Base-by-base conservation (phyloP, 805 yeast genomes). In the Kockiozyma suomiensis region DNA sequence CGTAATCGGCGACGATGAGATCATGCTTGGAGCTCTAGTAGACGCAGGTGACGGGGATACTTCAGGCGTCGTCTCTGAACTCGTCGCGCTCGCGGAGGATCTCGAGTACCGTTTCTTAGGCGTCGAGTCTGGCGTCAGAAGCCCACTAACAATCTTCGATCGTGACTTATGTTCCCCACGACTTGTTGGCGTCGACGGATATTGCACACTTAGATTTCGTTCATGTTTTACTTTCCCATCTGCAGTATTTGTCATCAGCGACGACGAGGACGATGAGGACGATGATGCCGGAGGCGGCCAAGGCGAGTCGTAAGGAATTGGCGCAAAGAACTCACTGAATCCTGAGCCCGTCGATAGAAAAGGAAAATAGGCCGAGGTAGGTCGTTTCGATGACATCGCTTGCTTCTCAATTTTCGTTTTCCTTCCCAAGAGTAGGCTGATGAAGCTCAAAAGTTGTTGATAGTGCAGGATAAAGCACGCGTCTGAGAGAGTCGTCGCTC, bases 311-410 rank as follows among this genome's bases (percentile, higher is more conserved):
- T 43, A 1, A 1, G 41, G 40, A 21, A 55, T 25, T 26, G 53
- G 53, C 35, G 58, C 49, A 32, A 55, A 42, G 25, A 32, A 55
- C 30, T 55, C 54, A 13, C 49, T 13, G 21, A 43, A 26, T 17
- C 49, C 58, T 0, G 58, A n/a, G 25, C 50, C 58, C 42, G 58
- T 37, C 3, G 53, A 51, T 8, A 51, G 30, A 28, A 41, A 41
- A 28, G 55, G 56, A 30, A 52, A 33, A 30, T 52, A 52, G 6
- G 43, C 47, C 42, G 56, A 33, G 40, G 38, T 42, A 13, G 35
- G 49, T n/a, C 42, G n/a, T 13, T 38, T 38, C 19, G 42, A 38
- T 2, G 42, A n/a, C 42, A 38, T 38, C 19, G 8, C 42, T 38
- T 17, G 3, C n/a, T 38, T 15, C 38, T 33, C 38, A 33, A n/a